Base-by-base conservation (phyloP, 2,329 filamentous ascomycete genomes). In the Apiospora sp. region DNA sequence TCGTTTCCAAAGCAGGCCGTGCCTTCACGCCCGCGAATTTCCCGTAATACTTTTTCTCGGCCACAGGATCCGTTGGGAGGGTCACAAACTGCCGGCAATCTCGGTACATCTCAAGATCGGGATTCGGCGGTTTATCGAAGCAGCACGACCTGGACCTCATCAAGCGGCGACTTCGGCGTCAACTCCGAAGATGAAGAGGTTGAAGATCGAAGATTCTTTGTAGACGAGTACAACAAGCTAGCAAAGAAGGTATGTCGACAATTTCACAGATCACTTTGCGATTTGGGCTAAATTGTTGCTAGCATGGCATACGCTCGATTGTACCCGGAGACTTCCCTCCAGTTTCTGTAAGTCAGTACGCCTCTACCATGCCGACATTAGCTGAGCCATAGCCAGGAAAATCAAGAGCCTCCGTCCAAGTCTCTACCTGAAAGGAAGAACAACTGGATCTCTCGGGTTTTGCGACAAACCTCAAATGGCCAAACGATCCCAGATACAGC, bases 221-320 rank as follows among this genome's bases (percentile, higher is more conserved):
- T 91, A 7, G 77, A 86, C 10, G 88, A 91, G 75, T 92, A 91
- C 79, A 92, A 92, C 78, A 83, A 85, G 5, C 79, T 92, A 6
- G 90, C 91, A 3, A 86, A 84, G 72, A 89, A 89, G 85, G 90
- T 91, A 75, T 71, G 48, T 14, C 19, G 10, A 12, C 22, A 4
- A n/a, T 41, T 41, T 10, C 13, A 24, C 19, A 13, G 7, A n/a
- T 8, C 34, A 4, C 19, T 37, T 13, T 22, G 58, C 34, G 10
- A 41, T 10, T 64, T 41, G 58, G 19, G 2, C 24, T 68, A 27
- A 68, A 19, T 43, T 48, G 13, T 46, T 24, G 13, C 13, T 68
- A 92, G 90, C 84, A 91, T 79, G 88, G 88, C 22, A 82, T 92
- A 67, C 84, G 85, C 37, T 71, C 71, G 64, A 72, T 81, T 30